Evolutionary conservation across 371 early-diverging fungal species (phyloP), one percentile per base, ranked within the genome.

Genomic region (Mortierella sp.): DNA sequence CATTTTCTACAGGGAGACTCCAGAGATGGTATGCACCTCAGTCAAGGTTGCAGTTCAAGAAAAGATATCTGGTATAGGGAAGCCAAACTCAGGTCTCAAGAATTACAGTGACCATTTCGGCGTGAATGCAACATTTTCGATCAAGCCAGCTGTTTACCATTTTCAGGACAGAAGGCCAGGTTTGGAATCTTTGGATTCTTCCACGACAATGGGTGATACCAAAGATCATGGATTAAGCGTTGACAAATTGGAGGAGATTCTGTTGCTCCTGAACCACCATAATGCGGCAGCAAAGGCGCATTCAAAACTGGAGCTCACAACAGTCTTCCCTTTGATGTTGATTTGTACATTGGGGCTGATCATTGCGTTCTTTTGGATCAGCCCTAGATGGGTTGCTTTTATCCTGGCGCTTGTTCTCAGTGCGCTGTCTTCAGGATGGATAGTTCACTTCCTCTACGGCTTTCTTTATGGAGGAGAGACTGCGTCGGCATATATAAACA

Each of bases 61-160:
- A 24, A 65, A 74, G 33, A 87, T 92, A n/a, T 87, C 91, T 0
- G 80, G 80, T 40, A 74, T 79, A 48, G 80, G 80, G 11, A 24
- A 32, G 22, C 28, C 67, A 8, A 64, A 67, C 28, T 63, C 80
- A 10, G 71, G 70, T 21, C 28, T 58, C 38, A 81, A 82, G 83
- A 88, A 86, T 60, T 89, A 85, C 59, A 88, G 90, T 10, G 91
- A 91, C 63, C 91, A 91, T 67, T 91, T 88, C 65, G 91, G 86
- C 24, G 90, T 90, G 0, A 84, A 87, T 65, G 88, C 90, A 0
- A 79, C 64, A 19, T 91, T 91, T 50, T 1, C 60, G 33, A 43
- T 77, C 43, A 58, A 62, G 41, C 78, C 78, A 24, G 78, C 78
- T 2, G 70, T 69, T 4, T 77, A 69, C 38, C 78, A 77, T 50